Evolutionary conservation across 1,284 basidiomycete species (phyloP).

Genomic region (Melampsora americana): DNA sequence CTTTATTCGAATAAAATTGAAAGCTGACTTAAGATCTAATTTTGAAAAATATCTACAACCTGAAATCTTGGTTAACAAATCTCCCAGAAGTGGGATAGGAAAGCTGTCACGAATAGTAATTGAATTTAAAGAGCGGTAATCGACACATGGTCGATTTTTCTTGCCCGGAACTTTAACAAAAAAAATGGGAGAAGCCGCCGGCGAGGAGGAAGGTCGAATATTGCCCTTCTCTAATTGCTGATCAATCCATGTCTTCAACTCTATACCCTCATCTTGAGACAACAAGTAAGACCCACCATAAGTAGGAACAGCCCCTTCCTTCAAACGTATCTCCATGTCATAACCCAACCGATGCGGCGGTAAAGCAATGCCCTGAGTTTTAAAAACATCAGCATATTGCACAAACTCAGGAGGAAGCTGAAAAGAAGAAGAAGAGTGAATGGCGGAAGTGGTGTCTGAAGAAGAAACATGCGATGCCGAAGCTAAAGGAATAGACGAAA

Average conservation of each 20-base stretch:
- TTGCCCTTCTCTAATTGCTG: not conserved
- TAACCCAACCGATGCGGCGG: not conserved
- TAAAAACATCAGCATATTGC: not conserved
- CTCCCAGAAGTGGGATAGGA: not conserved
- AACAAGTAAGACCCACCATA: not conserved
- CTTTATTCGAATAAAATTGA: too few species aligned
- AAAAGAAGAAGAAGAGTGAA: too few species aligned
- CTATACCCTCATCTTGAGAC: not conserved
- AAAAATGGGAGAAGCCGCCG: too few species aligned
- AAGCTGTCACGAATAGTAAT: constrained; percentile 6
- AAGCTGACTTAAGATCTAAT: too few species aligned
- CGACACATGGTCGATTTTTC: constrained; percentile 23
- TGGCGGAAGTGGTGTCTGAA: too few species aligned
- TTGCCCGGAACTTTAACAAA: too few species aligned
- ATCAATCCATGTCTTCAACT: not conserved
- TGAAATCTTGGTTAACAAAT: constrained; percentile 5
- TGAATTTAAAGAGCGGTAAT: constrained; percentile 1
- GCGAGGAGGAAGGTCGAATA: not conserved
- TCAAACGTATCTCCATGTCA: not conserved
- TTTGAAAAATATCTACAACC: too few species aligned
- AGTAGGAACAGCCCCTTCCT: not conserved
- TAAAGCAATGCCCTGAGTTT: not conserved
- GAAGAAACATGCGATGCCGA: too few species aligned
- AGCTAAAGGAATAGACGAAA: not conserved
- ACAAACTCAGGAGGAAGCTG: not conserved